Percentiles rank a stretch among this genome's conserved stretches.
These are phyloP conservation scores for Penicillium antarcticum DNA, from an alignment of 495 filamentous ascomycete species.

Conservation along the genomic window DNA sequence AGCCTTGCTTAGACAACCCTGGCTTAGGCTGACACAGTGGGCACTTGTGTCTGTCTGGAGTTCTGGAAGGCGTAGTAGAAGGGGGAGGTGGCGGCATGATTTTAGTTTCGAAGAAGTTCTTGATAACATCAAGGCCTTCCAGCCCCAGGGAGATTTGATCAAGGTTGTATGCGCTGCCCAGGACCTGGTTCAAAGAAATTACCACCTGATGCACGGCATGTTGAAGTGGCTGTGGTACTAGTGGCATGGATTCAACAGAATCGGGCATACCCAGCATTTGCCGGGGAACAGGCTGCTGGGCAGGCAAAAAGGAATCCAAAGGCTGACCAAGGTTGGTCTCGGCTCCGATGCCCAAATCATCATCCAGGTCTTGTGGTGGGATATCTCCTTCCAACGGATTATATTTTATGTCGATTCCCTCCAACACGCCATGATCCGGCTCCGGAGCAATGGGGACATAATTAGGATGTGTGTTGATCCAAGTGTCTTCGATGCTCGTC, in stretches of 20 bases:
- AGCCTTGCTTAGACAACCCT: no score
- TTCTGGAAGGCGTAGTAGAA: background rate
- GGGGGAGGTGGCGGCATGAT: background rate
- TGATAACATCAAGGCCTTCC: background rate
- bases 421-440: background rate
- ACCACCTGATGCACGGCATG: background rate
- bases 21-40: no score
- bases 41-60: background rate
- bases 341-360: background rate
- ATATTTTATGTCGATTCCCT: background rate
- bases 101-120: background rate
- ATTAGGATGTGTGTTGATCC: background rate
- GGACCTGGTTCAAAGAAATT: background rate
- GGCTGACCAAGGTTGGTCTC: background rate
- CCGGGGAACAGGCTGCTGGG: background rate
- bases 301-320: background rate
- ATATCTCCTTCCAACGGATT: background rate
- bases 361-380: background rate
- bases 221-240: background rate
- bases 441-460: background rate
- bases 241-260: background rate
- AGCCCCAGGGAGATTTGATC: background rate
- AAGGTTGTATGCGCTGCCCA: background rate
- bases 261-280: background rate
- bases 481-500: background rate